Evolutionary conservation across 2,329 filamentous ascomycete species (phyloP).

Genomic region (Exophiala sideris): DNA sequence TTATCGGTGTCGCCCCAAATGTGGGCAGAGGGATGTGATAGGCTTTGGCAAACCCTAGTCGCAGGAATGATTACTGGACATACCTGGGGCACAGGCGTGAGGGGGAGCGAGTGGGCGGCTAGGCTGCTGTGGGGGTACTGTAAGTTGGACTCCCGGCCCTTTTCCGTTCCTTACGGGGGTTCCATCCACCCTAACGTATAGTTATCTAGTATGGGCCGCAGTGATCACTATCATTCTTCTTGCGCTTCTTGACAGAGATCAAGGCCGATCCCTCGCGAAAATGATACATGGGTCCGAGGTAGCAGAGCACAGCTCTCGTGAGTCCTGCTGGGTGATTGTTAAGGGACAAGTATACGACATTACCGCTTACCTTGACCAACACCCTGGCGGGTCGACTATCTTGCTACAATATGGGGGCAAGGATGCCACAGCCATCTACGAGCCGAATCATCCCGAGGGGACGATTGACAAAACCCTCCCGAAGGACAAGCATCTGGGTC

Average conservation of each 20-base stretch:
- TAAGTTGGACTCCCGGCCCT: no score
- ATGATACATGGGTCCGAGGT: slow-evolving; percentile 51
- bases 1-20: no score
- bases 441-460: slow-evolving; percentile 19
- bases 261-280: background rate
- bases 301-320: slow-evolving; percentile 76
- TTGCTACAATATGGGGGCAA: slow-evolving; percentile 76
- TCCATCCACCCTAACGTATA: background rate
- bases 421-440: slow-evolving; percentile 53
- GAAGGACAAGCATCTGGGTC: slow-evolving; percentile 34
- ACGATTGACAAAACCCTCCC: slow-evolving; percentile 35
- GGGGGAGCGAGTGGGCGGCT: no score
- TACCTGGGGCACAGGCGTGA: no score
- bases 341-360: slow-evolving; percentile 79
- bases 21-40: no score
- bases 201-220: background rate
- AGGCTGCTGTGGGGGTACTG: no score
- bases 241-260: background rate
- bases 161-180: no score
- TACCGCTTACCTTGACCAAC: slow-evolving; percentile 76
- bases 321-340: slow-evolving; percentile 80
- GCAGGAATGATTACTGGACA: no score
- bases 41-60: no score
- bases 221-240: background rate
- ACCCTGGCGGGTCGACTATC: slow-evolving; percentile 84